Evolutionary conservation across 2,329 filamentous ascomycete species (phyloP).

Genomic region (Fusarium cicatricum): DNA sequence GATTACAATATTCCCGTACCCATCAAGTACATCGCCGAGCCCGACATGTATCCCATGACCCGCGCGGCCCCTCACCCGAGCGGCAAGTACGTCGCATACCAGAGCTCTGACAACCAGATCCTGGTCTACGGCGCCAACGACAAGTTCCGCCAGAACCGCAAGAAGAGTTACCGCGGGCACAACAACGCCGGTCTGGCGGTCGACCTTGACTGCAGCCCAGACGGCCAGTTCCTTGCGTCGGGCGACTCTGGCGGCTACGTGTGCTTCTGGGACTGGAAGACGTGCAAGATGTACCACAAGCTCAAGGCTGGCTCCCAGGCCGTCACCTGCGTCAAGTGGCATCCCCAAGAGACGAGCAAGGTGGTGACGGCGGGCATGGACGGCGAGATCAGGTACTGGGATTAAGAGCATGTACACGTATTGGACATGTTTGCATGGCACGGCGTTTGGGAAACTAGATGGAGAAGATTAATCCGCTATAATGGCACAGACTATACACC

Average conservation of each 20-base stretch:
- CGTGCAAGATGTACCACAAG: constrained; percentile 99
- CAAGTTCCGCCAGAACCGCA: constrained; percentile 96
- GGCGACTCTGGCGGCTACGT: constrained; percentile 90
- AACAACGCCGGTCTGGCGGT: constrained; percentile 96
- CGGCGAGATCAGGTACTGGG: constrained; percentile 91
- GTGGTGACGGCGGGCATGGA: constrained; percentile 90
- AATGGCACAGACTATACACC: background rate
- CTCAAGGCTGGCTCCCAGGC: constrained; percentile 84
- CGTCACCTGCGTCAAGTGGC: constrained; percentile 90
- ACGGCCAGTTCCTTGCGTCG: constrained; percentile 88
- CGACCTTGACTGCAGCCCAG: constrained; percentile 86
- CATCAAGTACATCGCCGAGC: constrained; percentile 97
- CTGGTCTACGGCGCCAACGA: constrained; percentile 94
- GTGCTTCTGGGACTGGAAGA: constrained; percentile 99
- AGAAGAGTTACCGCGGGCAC: constrained; percentile 95
- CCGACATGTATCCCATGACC: constrained; percentile 97
- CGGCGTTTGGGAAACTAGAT: constrained; percentile 35
- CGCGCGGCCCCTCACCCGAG: constrained; percentile 84
- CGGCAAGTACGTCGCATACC: constrained; percentile 94
- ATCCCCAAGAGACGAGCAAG: constrained; percentile 97
- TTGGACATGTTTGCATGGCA: constrained; percentile 33
- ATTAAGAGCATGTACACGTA: constrained; percentile 59
- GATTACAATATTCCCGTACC: constrained; percentile 98
- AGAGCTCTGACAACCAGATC: constrained; percentile 94
- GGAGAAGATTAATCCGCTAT: constrained; percentile 11